A percentile compares a stretch with the other conserved stretches of the same genome.
Conservation (phyloP, 2,329 filamentous ascomycete species). For the Penicillium crustosum region DNA sequence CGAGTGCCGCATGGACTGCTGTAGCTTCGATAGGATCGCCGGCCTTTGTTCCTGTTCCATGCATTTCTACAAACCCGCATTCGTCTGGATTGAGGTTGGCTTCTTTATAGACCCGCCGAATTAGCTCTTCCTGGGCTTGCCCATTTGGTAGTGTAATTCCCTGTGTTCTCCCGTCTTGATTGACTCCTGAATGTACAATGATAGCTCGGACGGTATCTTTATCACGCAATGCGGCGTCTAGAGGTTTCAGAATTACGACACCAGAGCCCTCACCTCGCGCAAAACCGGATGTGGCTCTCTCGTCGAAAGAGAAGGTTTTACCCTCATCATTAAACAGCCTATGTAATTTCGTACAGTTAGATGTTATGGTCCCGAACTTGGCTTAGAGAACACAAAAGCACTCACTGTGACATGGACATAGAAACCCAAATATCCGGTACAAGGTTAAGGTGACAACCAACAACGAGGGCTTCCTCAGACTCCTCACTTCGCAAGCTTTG, state of each 20-base stretch:
- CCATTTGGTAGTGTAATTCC: constrained; percentile 46
- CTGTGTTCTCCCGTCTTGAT: constrained; percentile 31
- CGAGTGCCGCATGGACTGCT: constrained; percentile 21
- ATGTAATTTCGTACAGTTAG: neutral
- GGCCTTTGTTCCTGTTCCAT: constrained; percentile 44
- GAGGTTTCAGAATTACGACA: constrained; percentile 36
- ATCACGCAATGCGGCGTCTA: constrained; percentile 34
- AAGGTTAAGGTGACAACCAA: constrained; percentile 28
- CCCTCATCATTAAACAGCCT: constrained; percentile 30
- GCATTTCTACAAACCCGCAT: constrained; percentile 43
- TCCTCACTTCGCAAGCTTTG: constrained; percentile 28
- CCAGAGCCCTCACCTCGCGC: constrained; percentile 40
- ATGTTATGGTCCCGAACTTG: neutral
- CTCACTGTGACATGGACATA: constrained; percentile 29
- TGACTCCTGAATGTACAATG: constrained; percentile 39
- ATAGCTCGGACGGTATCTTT: constrained; percentile 39
- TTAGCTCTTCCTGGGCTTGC: constrained; percentile 39
- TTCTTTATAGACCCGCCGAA: constrained; percentile 37
- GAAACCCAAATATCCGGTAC: constrained; percentile 29
- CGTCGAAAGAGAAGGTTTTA: constrained; percentile 29
- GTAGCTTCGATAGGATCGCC: constrained; percentile 55
- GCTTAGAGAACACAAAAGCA: neutral
- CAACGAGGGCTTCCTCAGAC: constrained; percentile 26
- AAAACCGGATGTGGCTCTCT: constrained; percentile 30
- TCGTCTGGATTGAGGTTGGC: constrained; percentile 34